Evolutionary conservation across 2,329 filamentous ascomycete genomes (phyloP).

Genomic region (Fusarium praegraminearum): DNA sequence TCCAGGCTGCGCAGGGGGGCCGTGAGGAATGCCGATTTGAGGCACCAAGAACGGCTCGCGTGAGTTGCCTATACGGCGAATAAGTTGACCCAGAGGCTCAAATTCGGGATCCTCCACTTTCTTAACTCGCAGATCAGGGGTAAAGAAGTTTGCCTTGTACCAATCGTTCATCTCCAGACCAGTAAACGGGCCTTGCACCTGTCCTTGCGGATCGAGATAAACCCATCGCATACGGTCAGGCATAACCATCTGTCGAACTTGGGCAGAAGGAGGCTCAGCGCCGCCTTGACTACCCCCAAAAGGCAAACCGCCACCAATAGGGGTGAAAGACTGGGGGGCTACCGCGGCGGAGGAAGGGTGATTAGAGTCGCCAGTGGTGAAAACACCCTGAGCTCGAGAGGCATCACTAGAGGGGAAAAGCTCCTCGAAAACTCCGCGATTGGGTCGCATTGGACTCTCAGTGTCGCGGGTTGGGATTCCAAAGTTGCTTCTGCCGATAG

Average conservation of each 20-base stretch:
- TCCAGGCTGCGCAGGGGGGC: slow-evolving; percentile 69
- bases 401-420: slow-evolving; percentile 59
- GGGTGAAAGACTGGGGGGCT: slow-evolving; percentile 53
- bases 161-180: slow-evolving; percentile 99
- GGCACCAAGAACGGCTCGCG: slow-evolving; percentile 97
- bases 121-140: slow-evolving; percentile 91
- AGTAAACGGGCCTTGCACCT: slow-evolving; percentile 93
- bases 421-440: slow-evolving; percentile 68
- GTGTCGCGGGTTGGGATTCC: slow-evolving; percentile 66
- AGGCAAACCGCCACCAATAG: slow-evolving; percentile 51
- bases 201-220: slow-evolving; percentile 93
- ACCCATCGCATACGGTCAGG: slow-evolving; percentile 99
- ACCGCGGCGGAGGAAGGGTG: slow-evolving; percentile 52
- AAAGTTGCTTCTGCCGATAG: slow-evolving; percentile 73
- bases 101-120: slow-evolving; percentile 95
- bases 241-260: slow-evolving; percentile 96
- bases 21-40: slow-evolving; percentile 95
- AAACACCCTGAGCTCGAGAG: slow-evolving; percentile 51
- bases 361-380: slow-evolving; percentile 54
- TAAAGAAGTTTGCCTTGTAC: slow-evolving; percentile 99
- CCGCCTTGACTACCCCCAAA: slow-evolving; percentile 54
- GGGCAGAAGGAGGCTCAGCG: slow-evolving; percentile 69
- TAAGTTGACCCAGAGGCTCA: slow-evolving; percentile 93
- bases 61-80: slow-evolving; percentile 95
- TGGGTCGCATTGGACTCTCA: slow-evolving; percentile 69